Base-by-base conservation (phyloP, 1,139 yeast genomes). In the Geotrichum cucujoidarum region DNA sequence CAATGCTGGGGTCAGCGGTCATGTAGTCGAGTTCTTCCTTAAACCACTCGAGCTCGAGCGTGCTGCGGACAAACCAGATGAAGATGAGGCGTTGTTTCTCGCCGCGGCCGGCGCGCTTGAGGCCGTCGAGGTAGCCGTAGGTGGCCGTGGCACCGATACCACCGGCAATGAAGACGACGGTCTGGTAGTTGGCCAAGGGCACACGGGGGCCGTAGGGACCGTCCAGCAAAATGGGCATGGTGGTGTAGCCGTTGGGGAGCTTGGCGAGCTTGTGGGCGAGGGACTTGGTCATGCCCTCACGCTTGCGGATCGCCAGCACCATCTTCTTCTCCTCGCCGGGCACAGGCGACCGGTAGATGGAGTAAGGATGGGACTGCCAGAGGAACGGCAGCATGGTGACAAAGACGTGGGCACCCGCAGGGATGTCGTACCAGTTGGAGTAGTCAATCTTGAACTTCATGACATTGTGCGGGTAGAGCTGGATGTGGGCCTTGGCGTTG, bases 301-400 rank as follows among this genome's bases (percentile, higher is more conserved):
- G 65, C 62, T 54, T 71, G 62, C 50, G 66, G 60, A 51, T 66
- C 60, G 27, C 62, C 56, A 47, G 60, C 58, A 42, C 68, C 55
- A 61, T 60, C 62, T 55, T 32, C 14, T 54, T 55, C 13, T 55
- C 55, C 39, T 55, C 51, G 10, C 50, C 54, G n/a, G 53, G 52
- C 31, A 50, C 45, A 16, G 56, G 62, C 45, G 62, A 45, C 43
- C 48, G 40, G 43, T 77, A 72, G 20, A 76, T 66, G 0, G 88
- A 79, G 60, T 82, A 83, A 0, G 90, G 90, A 62, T 83, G 90
- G 0, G 83, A 76, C 60, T 83, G 88, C 60, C 74, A 63, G 40
- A 76, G 73, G 17, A 53, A 54, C 31, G 57, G 51, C 33, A 80
- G 60, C 57, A 80, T 77, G 59, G 79, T 77, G 45, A 81, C 64